Percentiles rank a stretch among this genome's conserved stretches.
These are phyloP conservation scores for Echites panduratus DNA, from an alignment of 257 asterid species.

Conservation along the genomic window DNA sequence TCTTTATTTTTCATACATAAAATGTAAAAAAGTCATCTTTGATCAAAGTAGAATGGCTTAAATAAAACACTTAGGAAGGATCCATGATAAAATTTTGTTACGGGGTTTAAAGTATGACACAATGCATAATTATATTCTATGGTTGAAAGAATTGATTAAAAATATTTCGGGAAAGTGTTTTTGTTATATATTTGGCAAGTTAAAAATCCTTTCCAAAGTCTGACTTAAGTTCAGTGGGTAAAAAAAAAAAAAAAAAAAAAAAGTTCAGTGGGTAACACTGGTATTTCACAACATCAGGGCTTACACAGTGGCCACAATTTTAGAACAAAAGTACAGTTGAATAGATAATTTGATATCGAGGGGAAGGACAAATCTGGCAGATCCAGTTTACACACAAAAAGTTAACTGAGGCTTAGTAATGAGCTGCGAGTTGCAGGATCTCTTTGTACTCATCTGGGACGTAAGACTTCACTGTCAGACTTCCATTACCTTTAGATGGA, in stretches of 20 bases:
- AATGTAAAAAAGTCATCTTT: no score
- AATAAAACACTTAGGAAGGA: no score
- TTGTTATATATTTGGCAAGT: no score
- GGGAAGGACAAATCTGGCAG: background rate
- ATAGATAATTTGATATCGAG: background rate
- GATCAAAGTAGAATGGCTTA: no score
- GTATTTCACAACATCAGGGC: background rate
- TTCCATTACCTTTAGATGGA: slow-evolving; percentile 44
- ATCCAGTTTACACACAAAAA: background rate
- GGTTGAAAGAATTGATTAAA: no score
- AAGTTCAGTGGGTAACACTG: background rate
- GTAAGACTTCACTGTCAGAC: slow-evolving; percentile 61
- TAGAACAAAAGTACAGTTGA: background rate
- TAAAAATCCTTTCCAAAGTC: no score
- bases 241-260: no score
- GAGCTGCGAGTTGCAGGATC: slow-evolving; percentile 52
- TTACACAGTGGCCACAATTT: background rate
- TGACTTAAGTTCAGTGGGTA: background rate
- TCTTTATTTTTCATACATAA: no score
- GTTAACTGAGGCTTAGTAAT: background rate
- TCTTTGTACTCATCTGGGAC: slow-evolving; percentile 41
- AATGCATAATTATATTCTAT: no score
- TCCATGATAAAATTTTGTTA: no score
- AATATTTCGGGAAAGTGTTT: no score
- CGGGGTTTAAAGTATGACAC: no score